Evolutionary conservation across 2,329 filamentous ascomycete genomes (phyloP), one percentile per base, ranked within the genome.

Genomic region (Beauveria sp.): DNA sequence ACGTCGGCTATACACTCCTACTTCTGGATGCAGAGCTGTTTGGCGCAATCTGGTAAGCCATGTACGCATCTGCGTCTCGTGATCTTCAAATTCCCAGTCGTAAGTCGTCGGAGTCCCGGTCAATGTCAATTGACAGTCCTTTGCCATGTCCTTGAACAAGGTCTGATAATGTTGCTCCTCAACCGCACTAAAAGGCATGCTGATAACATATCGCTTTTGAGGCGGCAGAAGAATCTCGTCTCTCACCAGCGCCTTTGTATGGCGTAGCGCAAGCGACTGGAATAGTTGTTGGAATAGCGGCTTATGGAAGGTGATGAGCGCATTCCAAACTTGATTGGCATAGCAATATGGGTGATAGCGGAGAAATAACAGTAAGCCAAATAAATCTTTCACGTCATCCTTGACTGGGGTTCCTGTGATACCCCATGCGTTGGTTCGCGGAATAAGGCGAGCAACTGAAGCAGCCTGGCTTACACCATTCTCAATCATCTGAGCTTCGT

Each of bases 401-500:
- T 90, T 88, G 43, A 98, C 81, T 0, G 95, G 95, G 0, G 95
- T 99, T 47, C 73, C 95, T 0, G 91, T 93, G 46, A 99, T 86
- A 16, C 89, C 92, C 95, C 95, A 98, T 2, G 91, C 88, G 74
- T 96, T 93, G 65, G 90, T 75, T 30, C 95, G 84, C 50, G 93
- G 92, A 63, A 99, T 88, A 28, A 88, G 78, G 46, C 86, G 85
- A 42, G 92, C 92, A 16, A 97, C 86, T 52, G 81, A 84, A 1
- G 95, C 93, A 30, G 93, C 90, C 66, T 91, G 87, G 67, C 86
- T 93, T 4, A 96, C 86, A 40, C 92, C 91, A 66, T 85, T 93
- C 71, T 98, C 93, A 47, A 98, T 86, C 89, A 96, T 96, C 70
- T 99, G 95, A 0, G 93, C 87, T 77, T 87, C 92, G 62, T 89